These are phyloP conservation scores for Artomyces pyxidatus DNA, from an alignment of 768 basidiomycete species.

Conservation along the genomic window DNA sequence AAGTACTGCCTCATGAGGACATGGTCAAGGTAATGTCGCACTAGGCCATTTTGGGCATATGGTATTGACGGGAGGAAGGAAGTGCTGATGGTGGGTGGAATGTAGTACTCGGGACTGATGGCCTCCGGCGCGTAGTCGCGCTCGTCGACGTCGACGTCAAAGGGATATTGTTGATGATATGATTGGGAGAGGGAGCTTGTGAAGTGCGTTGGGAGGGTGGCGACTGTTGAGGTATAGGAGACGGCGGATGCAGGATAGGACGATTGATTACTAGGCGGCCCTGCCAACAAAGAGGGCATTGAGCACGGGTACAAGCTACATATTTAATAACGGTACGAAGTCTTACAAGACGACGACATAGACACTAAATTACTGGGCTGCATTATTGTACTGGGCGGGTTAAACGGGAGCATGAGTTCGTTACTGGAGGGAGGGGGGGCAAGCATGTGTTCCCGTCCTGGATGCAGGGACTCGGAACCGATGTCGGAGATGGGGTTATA, in stretches of 20 bases:
- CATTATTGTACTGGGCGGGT: conserved; percentile 29
- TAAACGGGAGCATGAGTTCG: conserved; percentile 14
- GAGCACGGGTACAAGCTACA: conserved; percentile 60
- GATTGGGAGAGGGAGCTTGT: conserved; percentile 9
- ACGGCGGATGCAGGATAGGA: conserved; percentile 15
- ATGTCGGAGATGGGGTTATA: conserved; percentile 10
- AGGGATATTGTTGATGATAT: conserved; percentile 12
- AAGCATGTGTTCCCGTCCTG: conserved; percentile 10
- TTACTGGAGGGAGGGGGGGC: no score
- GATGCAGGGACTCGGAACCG: conserved; percentile 8
- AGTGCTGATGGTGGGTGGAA: conserved; percentile 15
- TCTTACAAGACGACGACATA: conserved; percentile 52
- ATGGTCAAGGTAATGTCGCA: conserved; percentile 46
- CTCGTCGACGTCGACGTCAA: conserved; percentile 13
- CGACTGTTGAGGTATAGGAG: conserved; percentile 1
- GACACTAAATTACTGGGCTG: conserved; percentile 40
- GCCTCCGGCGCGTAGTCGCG: conserved; percentile 14
- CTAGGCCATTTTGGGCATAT: conserved; percentile 20
- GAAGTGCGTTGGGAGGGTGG: conserved; percentile 2
- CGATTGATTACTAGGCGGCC: conserved; percentile 26
- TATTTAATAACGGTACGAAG: conserved; percentile 61
- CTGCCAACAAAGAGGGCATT: conserved; percentile 52
- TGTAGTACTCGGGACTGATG: conserved; percentile 8
- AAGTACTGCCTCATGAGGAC: conserved; percentile 66
- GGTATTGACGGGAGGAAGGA: conserved; percentile 17